Percentiles rank a stretch among this genome's conserved stretches.
These are phyloP conservation scores for Cladobotryum mycophilum DNA, from an alignment of 2,329 filamentous ascomycete species.

Conservation along the genomic window DNA sequence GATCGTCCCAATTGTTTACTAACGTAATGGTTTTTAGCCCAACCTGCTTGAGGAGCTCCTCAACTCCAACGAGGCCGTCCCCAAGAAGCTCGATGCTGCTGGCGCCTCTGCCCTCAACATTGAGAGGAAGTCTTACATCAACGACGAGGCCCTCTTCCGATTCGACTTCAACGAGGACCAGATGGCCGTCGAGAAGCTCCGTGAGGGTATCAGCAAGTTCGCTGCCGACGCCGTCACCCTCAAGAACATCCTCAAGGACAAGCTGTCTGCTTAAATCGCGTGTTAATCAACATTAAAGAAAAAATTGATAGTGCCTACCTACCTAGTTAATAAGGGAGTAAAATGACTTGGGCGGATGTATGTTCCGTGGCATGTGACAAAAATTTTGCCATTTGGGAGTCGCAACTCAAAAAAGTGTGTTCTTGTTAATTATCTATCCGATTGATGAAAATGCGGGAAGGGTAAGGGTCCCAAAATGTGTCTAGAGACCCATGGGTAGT, in stretches of 20 bases:
- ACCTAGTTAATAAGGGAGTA: neutral
- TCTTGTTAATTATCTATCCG: neutral
- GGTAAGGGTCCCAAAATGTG: constrained; percentile 4
- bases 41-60: constrained; percentile 89
- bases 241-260: constrained; percentile 84
- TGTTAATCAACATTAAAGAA: neutral
- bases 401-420: too few relatives aligned
- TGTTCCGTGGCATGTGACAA: neutral
- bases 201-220: constrained; percentile 99
- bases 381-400: neutral
- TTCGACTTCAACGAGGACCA: constrained; percentile 99
- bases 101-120: constrained; percentile 64
- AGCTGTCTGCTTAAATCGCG: constrained; percentile 53
- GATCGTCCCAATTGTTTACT: constrained; percentile 13
- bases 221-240: constrained; percentile 91
- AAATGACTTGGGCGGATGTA: neutral
- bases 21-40: constrained; percentile 47
- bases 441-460: constrained; percentile 6
- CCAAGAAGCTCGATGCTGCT: constrained; percentile 83
- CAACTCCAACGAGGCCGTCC: constrained; percentile 74
- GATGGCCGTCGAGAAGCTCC: constrained; percentile 99
- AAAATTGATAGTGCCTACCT: too few relatives aligned
- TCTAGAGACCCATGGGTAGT: constrained; percentile 2
- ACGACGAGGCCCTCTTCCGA: constrained; percentile 84
- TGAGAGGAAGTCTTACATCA: constrained; percentile 85